Conservation (phyloP, 345 rosid genomes). For the Euphorbia lathyris region DNA sequence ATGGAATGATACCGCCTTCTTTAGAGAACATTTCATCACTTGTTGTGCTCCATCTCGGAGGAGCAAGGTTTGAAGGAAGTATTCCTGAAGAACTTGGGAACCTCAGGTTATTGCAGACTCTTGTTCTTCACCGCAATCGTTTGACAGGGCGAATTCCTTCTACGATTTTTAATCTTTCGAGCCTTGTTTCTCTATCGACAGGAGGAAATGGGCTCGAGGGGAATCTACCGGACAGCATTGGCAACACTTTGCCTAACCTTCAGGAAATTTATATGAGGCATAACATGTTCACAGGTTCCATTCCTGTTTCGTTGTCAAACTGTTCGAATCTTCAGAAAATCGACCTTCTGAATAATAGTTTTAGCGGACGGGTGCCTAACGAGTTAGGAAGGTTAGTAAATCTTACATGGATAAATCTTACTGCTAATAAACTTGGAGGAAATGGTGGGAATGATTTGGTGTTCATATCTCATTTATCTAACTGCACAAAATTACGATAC, state of each 20-base stretch:
- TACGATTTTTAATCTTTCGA: neutral
- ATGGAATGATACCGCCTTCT: neutral
- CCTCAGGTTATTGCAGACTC: neutral
- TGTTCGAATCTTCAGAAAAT: neutral
- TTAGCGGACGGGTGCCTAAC: slow-evolving; percentile 9
- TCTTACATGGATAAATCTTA: neutral
- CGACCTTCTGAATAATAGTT: neutral
- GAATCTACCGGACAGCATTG: slow-evolving; percentile 21
- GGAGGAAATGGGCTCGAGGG: slow-evolving; percentile 7
- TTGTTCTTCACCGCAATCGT: neutral
- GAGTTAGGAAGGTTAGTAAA: slow-evolving; percentile 7
- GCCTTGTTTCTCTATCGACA: neutral
- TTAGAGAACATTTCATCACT: neutral
- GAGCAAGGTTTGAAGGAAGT: neutral
- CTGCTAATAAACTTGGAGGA: neutral
- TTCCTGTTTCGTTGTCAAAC: slow-evolving; percentile 18
- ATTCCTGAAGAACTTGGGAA: neutral
- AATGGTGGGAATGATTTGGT: slow-evolving; percentile 14
- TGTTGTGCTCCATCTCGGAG: neutral
- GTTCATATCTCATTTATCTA: slow-evolving; percentile 21
- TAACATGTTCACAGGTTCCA: slow-evolving; percentile 10
- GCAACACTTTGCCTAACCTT: slow-evolving; percentile 15
- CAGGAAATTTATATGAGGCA: neutral
- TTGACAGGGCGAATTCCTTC: neutral
- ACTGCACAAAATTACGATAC: neutral